These are phyloP conservation scores for Myriosclerotinia duriaeana DNA, from an alignment of 2,329 filamentous ascomycete species.

Conservation along the genomic window DNA sequence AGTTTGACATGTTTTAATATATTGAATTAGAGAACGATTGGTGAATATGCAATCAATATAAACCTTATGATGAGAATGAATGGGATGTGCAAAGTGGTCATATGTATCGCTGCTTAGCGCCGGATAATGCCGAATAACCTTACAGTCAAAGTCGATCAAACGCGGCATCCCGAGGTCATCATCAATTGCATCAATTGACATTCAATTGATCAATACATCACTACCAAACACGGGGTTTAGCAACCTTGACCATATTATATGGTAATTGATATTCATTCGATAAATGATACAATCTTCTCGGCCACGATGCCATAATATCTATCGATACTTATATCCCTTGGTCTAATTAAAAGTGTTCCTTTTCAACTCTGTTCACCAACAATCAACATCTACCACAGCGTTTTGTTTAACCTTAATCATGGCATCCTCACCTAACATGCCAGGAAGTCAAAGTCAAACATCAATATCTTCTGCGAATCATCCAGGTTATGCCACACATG, in stretches of 20 bases:
- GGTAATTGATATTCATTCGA: not conserved
- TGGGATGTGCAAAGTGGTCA: not conserved
- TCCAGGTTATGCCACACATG: slow-evolving; percentile 29
- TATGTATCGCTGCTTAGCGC: slow-evolving; percentile 5
- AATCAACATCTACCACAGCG: slow-evolving; percentile 5
- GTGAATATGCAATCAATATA: not conserved
- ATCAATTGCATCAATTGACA: slow-evolving; percentile 8
- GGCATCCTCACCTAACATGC: slow-evolving; percentile 19
- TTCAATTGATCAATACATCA: not conserved
- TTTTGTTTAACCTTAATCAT: not conserved
- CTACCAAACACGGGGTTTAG: not conserved
- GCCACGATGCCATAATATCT: not conserved
- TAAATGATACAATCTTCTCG: not conserved
- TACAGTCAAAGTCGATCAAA: too few species aligned
- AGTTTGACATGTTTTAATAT: not conserved
- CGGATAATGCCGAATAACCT: slow-evolving; percentile 6
- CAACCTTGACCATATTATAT: not conserved
- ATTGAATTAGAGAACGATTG: not conserved
- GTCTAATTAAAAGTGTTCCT: not conserved
- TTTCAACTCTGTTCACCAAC: not conserved
- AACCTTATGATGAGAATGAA: too few species aligned
- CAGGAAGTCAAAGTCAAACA: slow-evolving; percentile 33
- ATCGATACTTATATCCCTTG: not conserved
- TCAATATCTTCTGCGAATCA: slow-evolving; percentile 33
- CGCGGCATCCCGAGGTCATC: too few species aligned